Evolutionary conservation across 1,284 basidiomycete species (phyloP), one percentile per base, ranked within the genome.

Genomic region (Ceratorhiza oryzae-sativae): DNA sequence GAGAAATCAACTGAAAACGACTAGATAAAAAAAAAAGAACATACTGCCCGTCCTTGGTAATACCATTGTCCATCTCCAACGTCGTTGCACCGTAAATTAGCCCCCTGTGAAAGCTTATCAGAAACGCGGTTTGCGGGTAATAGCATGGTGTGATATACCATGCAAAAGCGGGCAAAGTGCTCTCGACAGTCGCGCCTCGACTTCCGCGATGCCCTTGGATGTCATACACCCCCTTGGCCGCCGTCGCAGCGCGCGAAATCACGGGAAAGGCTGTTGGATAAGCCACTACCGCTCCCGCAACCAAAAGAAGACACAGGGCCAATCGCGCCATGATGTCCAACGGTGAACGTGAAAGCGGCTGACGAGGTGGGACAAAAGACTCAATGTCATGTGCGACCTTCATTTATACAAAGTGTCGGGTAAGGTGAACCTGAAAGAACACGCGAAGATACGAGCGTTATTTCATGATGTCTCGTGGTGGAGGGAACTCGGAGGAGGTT

Each of bases 11-110:
- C n/a, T n/a, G n/a, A n/a, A n/a, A n/a, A n/a, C n/a, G n/a, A n/a
- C n/a, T n/a, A n/a, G n/a, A n/a, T n/a, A n/a, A n/a, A n/a, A 13
- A 41, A n/a, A 20, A 34, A n/a, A 15, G 8, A 13, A 76, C 79
- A 74, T 61, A 86, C 89, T 70, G 53, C 23, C 67, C 65, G 18
- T 60, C 63, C 81, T 86, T 87, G 1, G 91, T 90, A 68, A 92
- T 84, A 3, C 89, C 90, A 77, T 91, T 90, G 79, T 93, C 92
- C 73, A 93, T 79, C 79, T 93, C 91, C 25, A 94, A 82, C 0
- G 90, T 90, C 0, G 88, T 89, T 18, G 87, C 86, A 34, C 91
- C 91, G 76, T 90, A 86, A 48, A 92, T 86, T 71, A 92, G 82
- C 45, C 86, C 90, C 88, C 88, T 88, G 70, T 41, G 10, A 8